Base-by-base conservation (phyloP, 345 rosid species). In the Camelina sativa region DNA sequence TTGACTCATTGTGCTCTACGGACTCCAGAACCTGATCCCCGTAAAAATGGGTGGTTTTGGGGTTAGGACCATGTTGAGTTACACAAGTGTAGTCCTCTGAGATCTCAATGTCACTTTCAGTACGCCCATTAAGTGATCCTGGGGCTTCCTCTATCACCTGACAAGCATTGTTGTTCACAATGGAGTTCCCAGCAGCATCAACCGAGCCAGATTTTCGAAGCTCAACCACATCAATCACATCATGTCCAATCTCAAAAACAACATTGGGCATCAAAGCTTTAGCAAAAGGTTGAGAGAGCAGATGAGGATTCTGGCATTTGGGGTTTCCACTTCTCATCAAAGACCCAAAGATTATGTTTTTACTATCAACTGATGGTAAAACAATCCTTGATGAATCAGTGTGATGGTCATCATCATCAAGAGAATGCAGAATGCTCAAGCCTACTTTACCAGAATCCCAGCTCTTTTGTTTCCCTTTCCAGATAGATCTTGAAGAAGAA, bases 41-140 rank as follows among this genome's bases (percentile, higher is more conserved):
- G 47, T 72, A 96, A 71, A 90, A 85, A 75, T 89, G 98, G 81
- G 96, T 91, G 46, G 86, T 96, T 73, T 82, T 86, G 8, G 97
- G 93, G 83, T 84, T 86, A 59, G 93, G 85, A 81, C 97, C 98
- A 53, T 87, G 93, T 1, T 86, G 80, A 51, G 79, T 89, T 13
- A 92, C 89, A 72, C 98, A 80, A 65, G 98, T 96, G 78, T 96
- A 96, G 69, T 92, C 98, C 86, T 96, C 97, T 8, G 97, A 92
- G 58, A 84, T 88, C 84, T 88, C 93, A 73, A 89, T 81, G 71
- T 87, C 91, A 20, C 74, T 83, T 28, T 86, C 89, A 6, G 12
- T 57, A 37, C 1, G 2, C 70, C 9, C 68, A 57, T 2, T n/a
- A 59, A 58, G 15, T 16, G 75, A 22, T 32, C 56, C 60, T 62